Evolutionary conservation across 306 rosid genomes (phyloP).

Genomic region (Vicia villosa): DNA sequence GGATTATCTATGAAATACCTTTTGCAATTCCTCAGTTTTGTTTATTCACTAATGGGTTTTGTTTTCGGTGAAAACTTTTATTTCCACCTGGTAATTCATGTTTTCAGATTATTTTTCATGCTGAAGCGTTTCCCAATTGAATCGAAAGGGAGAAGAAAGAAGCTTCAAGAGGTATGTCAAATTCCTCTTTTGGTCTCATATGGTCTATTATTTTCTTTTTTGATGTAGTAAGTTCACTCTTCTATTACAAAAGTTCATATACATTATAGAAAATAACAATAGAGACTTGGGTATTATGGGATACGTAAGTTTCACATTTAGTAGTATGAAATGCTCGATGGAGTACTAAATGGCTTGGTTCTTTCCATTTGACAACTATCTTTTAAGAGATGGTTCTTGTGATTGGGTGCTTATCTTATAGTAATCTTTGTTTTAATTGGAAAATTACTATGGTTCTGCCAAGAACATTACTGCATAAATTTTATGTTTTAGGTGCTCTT

Average conservation of each 20-base stretch:
- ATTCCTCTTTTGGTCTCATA: not conserved
- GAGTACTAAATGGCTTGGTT: not conserved
- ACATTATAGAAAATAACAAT: too few species aligned
- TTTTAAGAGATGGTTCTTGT: not conserved
- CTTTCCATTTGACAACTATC: not conserved
- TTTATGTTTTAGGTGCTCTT: not conserved
- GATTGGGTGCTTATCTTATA: not conserved
- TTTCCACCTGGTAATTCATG: constrained; percentile 2
- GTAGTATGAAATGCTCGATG: not conserved
- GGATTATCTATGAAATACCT: constrained; percentile 27
- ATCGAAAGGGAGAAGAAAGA: constrained; percentile 93
- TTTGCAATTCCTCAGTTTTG: constrained; percentile 22
- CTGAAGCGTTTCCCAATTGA: constrained; percentile 89
- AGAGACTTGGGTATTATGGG: not conserved
- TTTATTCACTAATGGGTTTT: constrained; percentile 26
- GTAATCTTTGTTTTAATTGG: not conserved
- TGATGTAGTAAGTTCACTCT: not conserved
- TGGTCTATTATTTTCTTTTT: not conserved
- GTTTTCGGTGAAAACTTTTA: not conserved
- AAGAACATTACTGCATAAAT: not conserved
- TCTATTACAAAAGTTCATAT: not conserved
- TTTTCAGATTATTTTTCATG: constrained; percentile 77
- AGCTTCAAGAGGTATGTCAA: constrained; percentile 80
- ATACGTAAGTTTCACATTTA: not conserved
- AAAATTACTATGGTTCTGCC: too few species aligned